Evolutionary conservation across 2,329 filamentous ascomycete genomes (phyloP).

Genomic region (Fusarium decemcellulare): DNA sequence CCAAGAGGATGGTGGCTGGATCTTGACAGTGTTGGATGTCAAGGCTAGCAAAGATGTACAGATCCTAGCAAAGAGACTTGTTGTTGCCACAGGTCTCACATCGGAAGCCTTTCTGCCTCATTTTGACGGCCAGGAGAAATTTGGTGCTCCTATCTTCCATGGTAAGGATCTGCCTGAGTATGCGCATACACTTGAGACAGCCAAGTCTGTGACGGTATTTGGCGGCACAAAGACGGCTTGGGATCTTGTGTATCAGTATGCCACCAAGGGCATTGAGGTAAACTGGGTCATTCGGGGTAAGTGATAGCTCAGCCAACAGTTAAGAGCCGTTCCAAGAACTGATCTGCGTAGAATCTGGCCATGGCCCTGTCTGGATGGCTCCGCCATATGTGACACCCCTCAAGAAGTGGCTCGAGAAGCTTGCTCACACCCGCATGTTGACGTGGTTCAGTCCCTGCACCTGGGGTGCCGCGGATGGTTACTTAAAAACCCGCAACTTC

Average conservation of each 20-base stretch:
- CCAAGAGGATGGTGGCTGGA: slow-evolving; percentile 58
- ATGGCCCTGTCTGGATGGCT: slow-evolving; percentile 69
- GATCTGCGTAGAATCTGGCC: slow-evolving; percentile 53
- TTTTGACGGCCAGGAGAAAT: slow-evolving; percentile 62
- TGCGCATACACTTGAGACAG: slow-evolving; percentile 55
- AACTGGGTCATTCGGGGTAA: slow-evolving; percentile 72
- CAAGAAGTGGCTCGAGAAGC: slow-evolving; percentile 72
- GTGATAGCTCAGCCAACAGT: slow-evolving; percentile 4
- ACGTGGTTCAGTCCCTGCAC: slow-evolving; percentile 77
- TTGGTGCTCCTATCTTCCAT: slow-evolving; percentile 65
- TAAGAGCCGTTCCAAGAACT: slow-evolving; percentile 28
- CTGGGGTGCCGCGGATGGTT: slow-evolving; percentile 72
- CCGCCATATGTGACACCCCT: slow-evolving; percentile 73
- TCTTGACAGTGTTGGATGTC: slow-evolving; percentile 31
- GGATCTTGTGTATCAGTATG: slow-evolving; percentile 75
- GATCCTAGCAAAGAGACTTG: slow-evolving; percentile 61
- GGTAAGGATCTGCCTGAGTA: slow-evolving; percentile 60
- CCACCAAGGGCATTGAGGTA: slow-evolving; percentile 67
- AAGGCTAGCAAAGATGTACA: slow-evolving; percentile 35
- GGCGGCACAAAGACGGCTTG: slow-evolving; percentile 76
- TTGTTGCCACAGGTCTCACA: slow-evolving; percentile 70
- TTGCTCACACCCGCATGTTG: slow-evolving; percentile 67
- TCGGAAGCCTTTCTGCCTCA: slow-evolving; percentile 61
- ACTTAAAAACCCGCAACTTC: slow-evolving; percentile 60
- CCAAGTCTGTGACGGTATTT: slow-evolving; percentile 67